These are phyloP conservation scores for Myriosclerotinia curreyana DNA, from an alignment of 2,329 filamentous ascomycete genomes.

Conservation along the genomic window DNA sequence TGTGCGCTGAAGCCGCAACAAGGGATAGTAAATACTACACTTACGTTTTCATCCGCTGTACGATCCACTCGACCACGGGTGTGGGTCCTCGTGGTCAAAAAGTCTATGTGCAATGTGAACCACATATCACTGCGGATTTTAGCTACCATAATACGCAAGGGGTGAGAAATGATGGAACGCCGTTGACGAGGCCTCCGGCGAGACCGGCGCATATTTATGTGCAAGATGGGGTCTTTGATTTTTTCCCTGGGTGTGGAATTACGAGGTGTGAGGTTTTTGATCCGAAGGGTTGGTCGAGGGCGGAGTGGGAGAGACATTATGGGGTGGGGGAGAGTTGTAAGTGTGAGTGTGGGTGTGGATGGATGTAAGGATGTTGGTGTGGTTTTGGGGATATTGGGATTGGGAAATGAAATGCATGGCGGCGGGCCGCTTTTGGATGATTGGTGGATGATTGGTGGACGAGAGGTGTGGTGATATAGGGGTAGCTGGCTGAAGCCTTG, in stretches of 20 bases:
- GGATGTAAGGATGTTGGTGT: background rate
- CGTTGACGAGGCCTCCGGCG: too few species aligned
- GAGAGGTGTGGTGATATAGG: too few species aligned
- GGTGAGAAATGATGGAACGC: background rate
- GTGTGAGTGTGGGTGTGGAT: background rate
- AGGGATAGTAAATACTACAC: background rate
- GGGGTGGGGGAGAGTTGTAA: background rate
- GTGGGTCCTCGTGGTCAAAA: background rate
- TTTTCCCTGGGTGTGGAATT: background rate
- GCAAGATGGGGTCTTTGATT: background rate
- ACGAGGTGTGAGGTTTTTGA: background rate
- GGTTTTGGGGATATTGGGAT: background rate
- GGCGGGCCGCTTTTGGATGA: too few species aligned
- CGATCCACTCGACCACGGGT: background rate
- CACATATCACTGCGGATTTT: background rate
- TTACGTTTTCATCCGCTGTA: background rate
- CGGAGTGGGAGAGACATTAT: background rate
- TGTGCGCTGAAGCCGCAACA: background rate
- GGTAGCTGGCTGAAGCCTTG: too few species aligned
- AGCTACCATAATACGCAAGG: background rate
- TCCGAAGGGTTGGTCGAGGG: background rate
- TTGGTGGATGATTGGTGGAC: too few species aligned
- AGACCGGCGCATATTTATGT: background rate
- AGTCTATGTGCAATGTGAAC: background rate
- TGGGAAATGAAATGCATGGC: background rate